These are phyloP conservation scores for Diaporthe ampelina DNA, from an alignment of 2,329 filamentous ascomycete species.

Conservation along the genomic window DNA sequence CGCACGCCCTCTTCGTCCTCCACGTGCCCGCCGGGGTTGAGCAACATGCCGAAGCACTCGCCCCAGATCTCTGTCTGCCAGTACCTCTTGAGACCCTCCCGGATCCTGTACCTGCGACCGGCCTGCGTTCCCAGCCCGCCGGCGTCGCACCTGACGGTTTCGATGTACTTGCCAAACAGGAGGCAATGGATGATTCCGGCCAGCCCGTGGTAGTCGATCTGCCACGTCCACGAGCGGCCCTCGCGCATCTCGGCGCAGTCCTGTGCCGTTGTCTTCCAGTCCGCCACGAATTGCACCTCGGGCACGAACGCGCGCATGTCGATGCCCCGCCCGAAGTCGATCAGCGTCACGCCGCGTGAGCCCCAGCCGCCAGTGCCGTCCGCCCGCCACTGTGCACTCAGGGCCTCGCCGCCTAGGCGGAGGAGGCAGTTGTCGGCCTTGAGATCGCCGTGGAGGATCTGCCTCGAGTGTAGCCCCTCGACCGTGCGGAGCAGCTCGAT, in stretches of 20 bases:
- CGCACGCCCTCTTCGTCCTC: constrained; percentile 73
- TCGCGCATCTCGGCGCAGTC: constrained; percentile 98
- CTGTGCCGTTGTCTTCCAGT: constrained; percentile 90
- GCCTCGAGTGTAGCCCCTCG: constrained; percentile 85
- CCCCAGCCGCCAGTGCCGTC: constrained; percentile 85
- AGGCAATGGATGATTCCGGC: constrained; percentile 90
- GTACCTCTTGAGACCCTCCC: constrained; percentile 90
- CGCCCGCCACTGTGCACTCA: constrained; percentile 76
- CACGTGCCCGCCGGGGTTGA: constrained; percentile 80
- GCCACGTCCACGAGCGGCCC: constrained; percentile 94
- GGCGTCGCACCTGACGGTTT: constrained; percentile 74
- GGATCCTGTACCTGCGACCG: constrained; percentile 81
- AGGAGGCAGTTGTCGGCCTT: constrained; percentile 97
- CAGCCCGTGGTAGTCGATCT: constrained; percentile 95
- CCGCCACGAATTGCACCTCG: constrained; percentile 89
- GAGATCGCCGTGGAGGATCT: constrained; percentile 90
- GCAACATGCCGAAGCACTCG: constrained; percentile 84
- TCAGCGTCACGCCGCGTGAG: constrained; percentile 84
- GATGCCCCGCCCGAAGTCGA: constrained; percentile 95
- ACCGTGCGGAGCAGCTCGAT: constrained; percentile 92
- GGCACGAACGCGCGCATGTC: constrained; percentile 89
- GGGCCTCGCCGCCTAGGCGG: constrained; percentile 74
- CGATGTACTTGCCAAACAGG: constrained; percentile 95
- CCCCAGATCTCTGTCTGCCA: constrained; percentile 96
- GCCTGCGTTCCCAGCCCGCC: constrained; percentile 67